Evolutionary conservation across 192 early-diverging fungal species (phyloP), one percentile per base, ranked within the genome.

Genomic region (Chytriomyces sp.): DNA sequence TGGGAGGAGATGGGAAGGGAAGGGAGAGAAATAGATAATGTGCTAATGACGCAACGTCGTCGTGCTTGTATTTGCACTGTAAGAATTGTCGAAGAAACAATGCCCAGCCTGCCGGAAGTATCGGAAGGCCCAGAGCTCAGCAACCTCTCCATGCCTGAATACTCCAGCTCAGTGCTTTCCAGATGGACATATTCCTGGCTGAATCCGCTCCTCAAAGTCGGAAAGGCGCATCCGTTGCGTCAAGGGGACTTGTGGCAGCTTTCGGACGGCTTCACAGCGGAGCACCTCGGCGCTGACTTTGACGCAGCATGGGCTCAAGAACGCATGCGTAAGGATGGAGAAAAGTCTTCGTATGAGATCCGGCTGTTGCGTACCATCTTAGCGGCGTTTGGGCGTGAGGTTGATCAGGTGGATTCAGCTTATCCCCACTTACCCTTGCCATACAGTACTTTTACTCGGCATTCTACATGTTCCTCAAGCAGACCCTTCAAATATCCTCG

Each of bases 181-280:
- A 49, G n/a, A 10, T 64, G 39, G 60, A 72, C 75, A 3, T 77
- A 77, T 33, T 12, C 7, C 17, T 77, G 75, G 75, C 28, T 78
- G 28, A 64, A 68, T 52, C 58, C 53, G 22, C 61, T 78, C 19
- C 41, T 78, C 25, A 33, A 22, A 4, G 7, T 34, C 17, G 77
- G 77, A 39, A 65, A 28, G 34, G 37, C 39, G 25, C 58, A n/a
- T 8, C 72, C 73, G 4, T 52, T 79, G 25, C 39, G 30, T 33
- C 7, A 60, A 14, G 22, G 7, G 0, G 73, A 79, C 61, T 38
- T 79, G 5, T 75, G 56, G 40, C 2, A 14, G 14, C 62, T 74
- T 19, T 38, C 17, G 3, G n/a, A 10, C n/a, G 10, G 10, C 52
- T 38, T 65, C 53, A 28, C 32, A 10, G 60, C 60, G 14, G 32